These are phyloP conservation scores for Sclerotinia subarctica DNA, from an alignment of 2,329 filamentous ascomycete genomes.

Conservation along the genomic window DNA sequence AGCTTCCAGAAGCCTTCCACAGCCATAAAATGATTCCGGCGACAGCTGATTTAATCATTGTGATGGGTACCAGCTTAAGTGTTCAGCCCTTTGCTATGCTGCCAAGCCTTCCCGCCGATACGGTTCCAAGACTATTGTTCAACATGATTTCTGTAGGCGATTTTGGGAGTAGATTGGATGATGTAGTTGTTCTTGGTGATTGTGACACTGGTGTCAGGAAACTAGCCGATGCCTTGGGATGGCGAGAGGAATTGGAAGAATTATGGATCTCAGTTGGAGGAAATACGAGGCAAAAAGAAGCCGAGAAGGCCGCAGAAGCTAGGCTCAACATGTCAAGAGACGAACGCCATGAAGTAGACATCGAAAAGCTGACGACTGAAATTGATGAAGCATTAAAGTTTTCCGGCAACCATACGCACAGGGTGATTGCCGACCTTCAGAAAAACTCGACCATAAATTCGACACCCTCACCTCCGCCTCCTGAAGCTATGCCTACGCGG, in stretches of 20 bases:
- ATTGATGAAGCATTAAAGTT: conserved; percentile 39
- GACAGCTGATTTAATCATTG: conserved; percentile 72
- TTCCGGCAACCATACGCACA: conserved; percentile 35
- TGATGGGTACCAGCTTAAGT: conserved; percentile 83
- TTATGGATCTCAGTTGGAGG: conserved; percentile 68
- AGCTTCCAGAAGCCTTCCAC: conserved; percentile 64
- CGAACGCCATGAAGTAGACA: conserved; percentile 44
- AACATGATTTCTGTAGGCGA: conserved; percentile 82
- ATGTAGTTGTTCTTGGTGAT: conserved; percentile 78
- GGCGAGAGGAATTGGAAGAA: conserved; percentile 76
- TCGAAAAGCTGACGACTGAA: conserved; percentile 40
- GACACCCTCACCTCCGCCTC: background rate
- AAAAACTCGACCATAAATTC: conserved; percentile 14
- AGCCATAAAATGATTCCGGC: conserved; percentile 52
- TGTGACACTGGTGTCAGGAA: conserved; percentile 79
- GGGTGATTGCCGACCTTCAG: conserved; percentile 32
- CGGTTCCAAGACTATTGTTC: conserved; percentile 75
- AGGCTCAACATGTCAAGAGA: conserved; percentile 43
- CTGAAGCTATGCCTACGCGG: background rate
- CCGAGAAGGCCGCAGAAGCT: conserved; percentile 22
- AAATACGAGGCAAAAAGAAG: conserved; percentile 50
- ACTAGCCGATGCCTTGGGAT: conserved; percentile 77
- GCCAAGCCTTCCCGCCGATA: conserved; percentile 59
- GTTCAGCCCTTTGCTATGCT: conserved; percentile 88
- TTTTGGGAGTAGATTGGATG: conserved; percentile 73